A percentile compares a stretch with the other conserved stretches of the same genome.
These are phyloP conservation scores for Biscogniauxia sp. DNA, from an alignment of 2,329 filamentous ascomycete genomes.

Conservation along the genomic window DNA sequence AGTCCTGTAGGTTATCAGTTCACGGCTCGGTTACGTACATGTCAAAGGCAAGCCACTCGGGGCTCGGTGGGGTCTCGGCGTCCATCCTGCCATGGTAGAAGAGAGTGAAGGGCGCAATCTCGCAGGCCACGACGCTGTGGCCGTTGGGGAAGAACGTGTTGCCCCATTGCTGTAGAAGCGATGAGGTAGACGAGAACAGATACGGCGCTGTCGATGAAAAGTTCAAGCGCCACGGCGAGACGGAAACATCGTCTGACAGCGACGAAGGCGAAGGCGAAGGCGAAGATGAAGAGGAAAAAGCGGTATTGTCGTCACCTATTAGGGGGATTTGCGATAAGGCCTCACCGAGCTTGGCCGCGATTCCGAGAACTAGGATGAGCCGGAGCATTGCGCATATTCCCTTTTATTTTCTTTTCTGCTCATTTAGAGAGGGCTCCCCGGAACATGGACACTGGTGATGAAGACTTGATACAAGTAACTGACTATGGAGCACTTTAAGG, in stretches of 20 bases:
- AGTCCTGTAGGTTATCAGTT: background rate
- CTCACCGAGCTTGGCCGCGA: background rate
- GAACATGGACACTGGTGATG: background rate
- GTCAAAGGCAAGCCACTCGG: conserved; percentile 53
- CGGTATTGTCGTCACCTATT: background rate
- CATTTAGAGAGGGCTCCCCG: background rate
- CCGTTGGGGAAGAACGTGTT: conserved; percentile 52
- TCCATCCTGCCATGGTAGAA: conserved; percentile 49
- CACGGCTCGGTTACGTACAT: conserved; percentile 26
- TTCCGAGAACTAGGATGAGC: background rate
- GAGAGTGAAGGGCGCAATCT: conserved; percentile 44
- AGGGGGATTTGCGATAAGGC: background rate
- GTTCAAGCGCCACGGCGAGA: conserved; percentile 36
- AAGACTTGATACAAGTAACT: background rate
- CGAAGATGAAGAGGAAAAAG: background rate
- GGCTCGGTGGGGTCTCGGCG: conserved; percentile 40
- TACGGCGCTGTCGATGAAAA: conserved; percentile 47
- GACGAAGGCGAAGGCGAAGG: too few relatives aligned
- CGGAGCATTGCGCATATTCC: background rate
- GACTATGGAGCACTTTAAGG: background rate
- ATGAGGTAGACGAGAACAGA: conserved; percentile 46
- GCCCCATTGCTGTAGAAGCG: conserved; percentile 47
- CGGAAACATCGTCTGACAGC: background rate
- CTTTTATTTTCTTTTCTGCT: background rate
- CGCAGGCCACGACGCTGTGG: conserved; percentile 45